These are phyloP conservation scores for Favolaschia claudopus DNA, from an alignment of 768 basidiomycete species.

Conservation along the genomic window DNA sequence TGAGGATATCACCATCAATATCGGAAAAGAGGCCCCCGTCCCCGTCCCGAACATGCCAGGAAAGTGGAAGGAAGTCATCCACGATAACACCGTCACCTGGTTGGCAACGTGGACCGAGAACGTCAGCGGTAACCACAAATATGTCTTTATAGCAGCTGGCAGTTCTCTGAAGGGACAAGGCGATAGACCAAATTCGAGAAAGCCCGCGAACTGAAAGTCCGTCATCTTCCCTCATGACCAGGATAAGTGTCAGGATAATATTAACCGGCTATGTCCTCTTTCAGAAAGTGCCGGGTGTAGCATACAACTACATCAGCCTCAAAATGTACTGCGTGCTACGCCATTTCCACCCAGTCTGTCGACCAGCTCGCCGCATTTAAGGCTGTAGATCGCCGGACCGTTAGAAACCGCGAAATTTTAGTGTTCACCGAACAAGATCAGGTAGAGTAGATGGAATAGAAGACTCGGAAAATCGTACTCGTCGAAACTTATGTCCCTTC, in stretches of 20 bases:
- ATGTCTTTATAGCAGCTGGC: slow-evolving; percentile 97
- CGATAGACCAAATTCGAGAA: slow-evolving; percentile 98
- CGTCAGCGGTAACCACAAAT: slow-evolving; percentile 94
- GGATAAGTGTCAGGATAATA: slow-evolving; percentile 85
- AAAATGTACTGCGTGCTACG: slow-evolving; percentile 84
- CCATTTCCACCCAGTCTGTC: too few species aligned
- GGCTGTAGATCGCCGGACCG: too few species aligned
- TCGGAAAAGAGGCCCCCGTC: slow-evolving; percentile 75
- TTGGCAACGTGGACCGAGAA: slow-evolving; percentile 99
- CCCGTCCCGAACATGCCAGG: slow-evolving; percentile 94
- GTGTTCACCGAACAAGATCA: too few species aligned
- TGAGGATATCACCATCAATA: slow-evolving; percentile 96
- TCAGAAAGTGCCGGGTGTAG: slow-evolving; percentile 75
- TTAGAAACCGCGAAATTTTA: too few species aligned
- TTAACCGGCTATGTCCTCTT: slow-evolving; percentile 92
- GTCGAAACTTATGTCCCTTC: too few species aligned
- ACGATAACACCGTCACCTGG: slow-evolving; percentile 99
- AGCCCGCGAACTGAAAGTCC: slow-evolving; percentile 92
- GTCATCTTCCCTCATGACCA: slow-evolving; percentile 28
- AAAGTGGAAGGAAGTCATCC: slow-evolving; percentile 85
- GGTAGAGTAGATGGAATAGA: too few species aligned
- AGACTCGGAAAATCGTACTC: too few species aligned
- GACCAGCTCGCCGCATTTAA: too few species aligned
- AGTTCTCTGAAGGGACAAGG: slow-evolving; percentile 98
- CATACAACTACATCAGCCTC: slow-evolving; percentile 90